phyloP scores from a whole-genome alignment of 1,139 yeast genomes.

The Blastobotrys illinoisensis region DNA sequence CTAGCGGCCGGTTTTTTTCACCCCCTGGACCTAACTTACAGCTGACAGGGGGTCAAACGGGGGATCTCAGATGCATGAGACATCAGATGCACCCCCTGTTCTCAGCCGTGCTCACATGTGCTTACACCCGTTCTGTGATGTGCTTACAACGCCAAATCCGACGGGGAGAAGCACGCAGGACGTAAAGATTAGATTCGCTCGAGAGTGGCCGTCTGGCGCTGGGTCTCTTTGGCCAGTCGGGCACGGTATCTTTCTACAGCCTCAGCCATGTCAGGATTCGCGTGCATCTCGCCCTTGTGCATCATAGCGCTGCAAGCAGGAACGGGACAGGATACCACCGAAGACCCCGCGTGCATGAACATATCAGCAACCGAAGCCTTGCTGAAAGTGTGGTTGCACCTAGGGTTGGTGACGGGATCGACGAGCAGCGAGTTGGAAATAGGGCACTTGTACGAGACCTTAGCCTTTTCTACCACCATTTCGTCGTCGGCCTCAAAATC shows the following conservation, averaged over 20 bases:
- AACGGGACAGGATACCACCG: slow-evolving; percentile 22
- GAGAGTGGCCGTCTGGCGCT: slow-evolving; percentile 15
- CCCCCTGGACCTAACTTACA: not conserved
- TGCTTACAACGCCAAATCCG: not conserved
- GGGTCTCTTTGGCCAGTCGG: slow-evolving; percentile 19
- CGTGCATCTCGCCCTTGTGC: slow-evolving; percentile 9
- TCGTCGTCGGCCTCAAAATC: slow-evolving; percentile 26
- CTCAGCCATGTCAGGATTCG: slow-evolving; percentile 19
- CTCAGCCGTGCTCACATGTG: not conserved
- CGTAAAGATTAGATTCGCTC: slow-evolving; percentile 26
- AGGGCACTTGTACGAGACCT: slow-evolving; percentile 27
- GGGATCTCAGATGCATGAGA: not conserved
- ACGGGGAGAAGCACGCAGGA: not conserved
- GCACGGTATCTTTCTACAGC: slow-evolving; percentile 19
- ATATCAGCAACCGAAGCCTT: slow-evolving; percentile 22
- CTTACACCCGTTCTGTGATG: not conserved
- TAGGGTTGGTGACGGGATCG: slow-evolving; percentile 24
- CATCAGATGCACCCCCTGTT: not conserved
- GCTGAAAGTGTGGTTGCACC: slow-evolving; percentile 26
- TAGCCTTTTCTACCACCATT: slow-evolving; percentile 23
- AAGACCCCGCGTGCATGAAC: slow-evolving; percentile 5
- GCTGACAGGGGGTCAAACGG: not conserved
- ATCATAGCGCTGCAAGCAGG: slow-evolving; percentile 22
- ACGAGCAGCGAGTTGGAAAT: slow-evolving; percentile 23
- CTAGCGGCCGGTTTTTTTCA: not conserved